Percentiles rank a stretch among this genome's conserved stretches.
Conservation (phyloP, 129 eudicot genomes). For the Flaveria bidentis region DNA sequence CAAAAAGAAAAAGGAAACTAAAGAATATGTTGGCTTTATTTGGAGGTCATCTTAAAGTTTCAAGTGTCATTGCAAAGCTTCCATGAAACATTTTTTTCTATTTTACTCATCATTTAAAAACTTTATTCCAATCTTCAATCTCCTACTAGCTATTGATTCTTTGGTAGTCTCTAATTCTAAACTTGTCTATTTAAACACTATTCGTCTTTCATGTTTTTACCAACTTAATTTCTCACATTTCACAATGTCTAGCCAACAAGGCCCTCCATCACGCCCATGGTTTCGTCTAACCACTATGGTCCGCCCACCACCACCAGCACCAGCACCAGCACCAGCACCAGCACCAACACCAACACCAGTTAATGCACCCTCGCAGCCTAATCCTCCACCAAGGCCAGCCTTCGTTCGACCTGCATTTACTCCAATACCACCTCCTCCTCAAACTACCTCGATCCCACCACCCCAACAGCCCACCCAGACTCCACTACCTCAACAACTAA, state of each 20-base stretch:
- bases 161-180: conserved; percentile 21
- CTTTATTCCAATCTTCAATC: conserved; percentile 50
- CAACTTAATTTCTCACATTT: neutral
- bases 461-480: conserved; percentile 21
- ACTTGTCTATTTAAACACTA: conserved; percentile 26
- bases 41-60: conserved; percentile 33
- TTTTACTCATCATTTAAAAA: conserved; percentile 18
- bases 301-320: conserved; percentile 34
- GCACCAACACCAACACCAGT: neutral
- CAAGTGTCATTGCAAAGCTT: conserved; percentile 33
- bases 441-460: conserved; percentile 24
- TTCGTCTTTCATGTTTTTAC: neutral
- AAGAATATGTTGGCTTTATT: conserved; percentile 33
- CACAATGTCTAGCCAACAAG: conserved; percentile 59
- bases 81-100: conserved; percentile 19
- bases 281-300: conserved; percentile 49
- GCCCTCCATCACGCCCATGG: conserved; percentile 46
- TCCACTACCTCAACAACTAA: neutral
- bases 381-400: conserved; percentile 36
- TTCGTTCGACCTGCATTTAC: conserved; percentile 44
- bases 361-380: conserved; percentile 34
- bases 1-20: neutral
- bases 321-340: conserved; percentile 34
- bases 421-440: conserved; percentile 16
- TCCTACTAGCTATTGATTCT: conserved; percentile 27